Base-by-base conservation (phyloP, 2,329 filamentous ascomycete genomes). In the Dactylonectria macrodidyma region DNA sequence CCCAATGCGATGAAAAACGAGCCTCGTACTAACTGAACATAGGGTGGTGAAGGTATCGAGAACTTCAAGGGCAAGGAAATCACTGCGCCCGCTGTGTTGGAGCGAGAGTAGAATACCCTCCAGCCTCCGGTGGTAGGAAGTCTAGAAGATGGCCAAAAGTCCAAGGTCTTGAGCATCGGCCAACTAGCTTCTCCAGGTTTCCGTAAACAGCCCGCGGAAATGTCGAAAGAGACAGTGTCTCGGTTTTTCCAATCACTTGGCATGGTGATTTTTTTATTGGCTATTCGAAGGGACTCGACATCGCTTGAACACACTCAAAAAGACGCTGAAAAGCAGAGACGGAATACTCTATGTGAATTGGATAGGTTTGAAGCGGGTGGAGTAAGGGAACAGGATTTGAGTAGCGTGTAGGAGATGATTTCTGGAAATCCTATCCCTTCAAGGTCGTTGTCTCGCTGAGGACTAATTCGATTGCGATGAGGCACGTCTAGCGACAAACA, bases 31-130 rank as follows among this genome's bases (percentile, higher is more conserved):
- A 66, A 73, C 61, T 46, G 47, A 54, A 33, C 3, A 38, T 24
- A 90, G 88, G 87, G 86, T 66, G 90, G 90, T 65, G 90, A 92
- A 79, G 90, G 89, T 36, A 81, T 92, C 8, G 88, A 89, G 64
- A 82, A 85, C 44, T 80, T 89, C 65, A 85, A 83, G 66, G 87
- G 87, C 67, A 86, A 84, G 76, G 82, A 83, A 34, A 82, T 91
- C 47, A 84, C 78, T n/a, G 85, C 85, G 10, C 86, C 87, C 12
- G 85, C 86, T 47, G 81, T 87, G 26, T 73, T 90, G 56, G 86
- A 88, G 77, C 78, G 82, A 64, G 81, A 86, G 66, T 81, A 80
- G 50, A 55, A n/a, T 50, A 34, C 33, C 24, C 6, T 14, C 19
- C 44, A 44, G 8, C 54, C 54, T 11, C 55, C 26, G 47, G 36